phyloP scores from a whole-genome alignment of 2,329 filamentous ascomycete genomes.

The Fusarium begoniae region DNA sequence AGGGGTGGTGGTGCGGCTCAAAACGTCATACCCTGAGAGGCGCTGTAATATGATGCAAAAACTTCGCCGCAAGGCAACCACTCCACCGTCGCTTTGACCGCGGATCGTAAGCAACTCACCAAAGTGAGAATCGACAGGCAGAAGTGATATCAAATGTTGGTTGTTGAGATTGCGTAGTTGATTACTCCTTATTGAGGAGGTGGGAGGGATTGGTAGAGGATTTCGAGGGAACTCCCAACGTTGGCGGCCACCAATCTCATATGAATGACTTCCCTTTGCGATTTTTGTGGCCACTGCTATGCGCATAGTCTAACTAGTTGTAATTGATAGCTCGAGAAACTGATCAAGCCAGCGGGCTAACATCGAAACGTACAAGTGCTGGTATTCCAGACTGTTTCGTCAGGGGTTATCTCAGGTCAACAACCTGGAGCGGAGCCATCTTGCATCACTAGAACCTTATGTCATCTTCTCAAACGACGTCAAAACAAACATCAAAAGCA shows the following conservation, averaged over 20 bases:
- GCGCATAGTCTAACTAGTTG: not conserved
- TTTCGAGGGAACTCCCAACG: not conserved
- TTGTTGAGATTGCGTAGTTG: not conserved
- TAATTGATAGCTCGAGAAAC: not conserved
- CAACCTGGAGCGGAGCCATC: not conserved
- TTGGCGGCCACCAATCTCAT: not conserved
- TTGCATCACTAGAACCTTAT: not conserved
- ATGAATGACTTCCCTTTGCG: not conserved
- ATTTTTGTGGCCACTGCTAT: not conserved
- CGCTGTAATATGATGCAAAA: slow-evolving; percentile 38
- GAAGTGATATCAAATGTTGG: not conserved
- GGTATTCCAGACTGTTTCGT: not conserved
- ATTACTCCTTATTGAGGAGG: not conserved
- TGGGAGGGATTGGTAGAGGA: not conserved
- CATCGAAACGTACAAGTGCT: not conserved
- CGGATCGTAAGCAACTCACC: not conserved
- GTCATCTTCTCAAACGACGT: slow-evolving; percentile 31
- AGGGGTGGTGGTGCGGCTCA: slow-evolving; percentile 26
- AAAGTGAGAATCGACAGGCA: not conserved
- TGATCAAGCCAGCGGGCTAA: too few relatives aligned
- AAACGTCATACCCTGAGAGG: slow-evolving; percentile 35
- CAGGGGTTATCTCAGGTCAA: not conserved
- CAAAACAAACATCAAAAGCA: slow-evolving; percentile 32
- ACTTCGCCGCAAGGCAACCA: slow-evolving; percentile 23
- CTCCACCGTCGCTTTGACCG: not conserved